Base-by-base conservation (phyloP, 2,329 filamentous ascomycete genomes). In the Hawksworthiomyces lignivorus region DNA sequence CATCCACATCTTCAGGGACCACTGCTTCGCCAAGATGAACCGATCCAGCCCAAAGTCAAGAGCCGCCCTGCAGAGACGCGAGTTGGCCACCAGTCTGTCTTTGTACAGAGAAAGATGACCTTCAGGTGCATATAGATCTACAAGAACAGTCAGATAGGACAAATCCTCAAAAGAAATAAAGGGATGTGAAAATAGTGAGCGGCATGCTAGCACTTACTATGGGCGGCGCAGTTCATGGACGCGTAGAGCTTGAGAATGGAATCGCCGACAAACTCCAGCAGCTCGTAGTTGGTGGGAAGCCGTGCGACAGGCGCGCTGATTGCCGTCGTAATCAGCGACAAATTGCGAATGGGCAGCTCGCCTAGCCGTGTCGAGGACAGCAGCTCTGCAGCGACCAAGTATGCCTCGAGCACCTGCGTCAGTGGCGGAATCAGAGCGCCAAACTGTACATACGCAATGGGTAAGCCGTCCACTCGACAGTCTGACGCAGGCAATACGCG, bases 221-320 rank as follows among this genome's bases (percentile, higher is more conserved):
- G 59, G 1, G 70, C 68, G 15, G 68, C 64, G 4, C 89, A 68
- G 42, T 87, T 81, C 2, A 87, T 58, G 0, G 80, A 77, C 0
- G 83, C 72, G 35, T 76, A 77, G 43, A 82, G 75, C 54, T 97
- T 97, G 28, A 97, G 68, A 2, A 94, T 69, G 0, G 79, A 80
- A 54, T 97, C 90, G 0, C 92, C 92, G 0, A 96, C 64, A 51
- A 94, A 94, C 56, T 97, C 92, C 0, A 94, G 66, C 3, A 84
- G 71, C 53, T 97, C 84, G 55, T 96, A 96, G 49, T 95, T 74
- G 0, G 69, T 71, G 1, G 64, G 58, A 36, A 80, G 77, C 3
- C 60, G 55, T 0, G 85, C 78, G 2, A 68, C 69, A 0, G 80
- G 75, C 1, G 85, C 68, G 38, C 75, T 84, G 37, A 94, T 81